Evolutionary conservation across 1,284 basidiomycete species (phyloP), one percentile per base, ranked within the genome.

Genomic region (Megacollybia platyphylla): DNA sequence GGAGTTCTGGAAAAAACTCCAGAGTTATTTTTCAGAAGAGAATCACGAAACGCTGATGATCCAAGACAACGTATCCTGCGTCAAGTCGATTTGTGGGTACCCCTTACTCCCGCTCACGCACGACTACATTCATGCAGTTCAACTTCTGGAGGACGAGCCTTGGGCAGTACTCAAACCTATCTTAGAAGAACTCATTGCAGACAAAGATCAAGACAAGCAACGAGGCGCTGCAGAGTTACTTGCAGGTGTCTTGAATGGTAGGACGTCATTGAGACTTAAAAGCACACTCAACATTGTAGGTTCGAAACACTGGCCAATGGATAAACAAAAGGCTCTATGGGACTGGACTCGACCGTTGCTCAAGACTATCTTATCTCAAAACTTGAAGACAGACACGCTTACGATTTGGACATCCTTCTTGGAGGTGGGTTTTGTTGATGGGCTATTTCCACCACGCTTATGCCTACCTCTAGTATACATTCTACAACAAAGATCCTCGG

Each of bases 191-290:
- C 54, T 83, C 9, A 60, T 84, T 11, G 55, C 55, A 6, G 64
- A 79, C 48, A 69, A 73, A 40, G 80, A 84, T 48, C 75, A 79
- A 51, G 78, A 96, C 61, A 87, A 89, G 62, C 90, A 91, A 54
- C 73, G 92, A 31, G 90, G 88, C 1, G 81, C 87, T 3, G 88
- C 88, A 7, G 91, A 97, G 62, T 66, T 94, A 36, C 56, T 93
- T 5, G 84, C 84, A 5, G 91, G 88, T 44, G 50, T 86, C n/a
- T 67, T 93, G 36, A 70, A 71, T 48, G 79, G 78, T 73, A 53
- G 41, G 58, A 28, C 17, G 10, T n/a, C 38, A 7, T 15, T 10
- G 41, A 34, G 31, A 34, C 31, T 34, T 34, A 4, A 6, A 6
- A 34, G 11, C 10, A 4, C 4, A 9, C 39, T 39, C 45, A 28